Evolutionary conservation across 805 yeast species (phyloP), one percentile per base, ranked within the genome.

Genomic region (Saccharomycopsis oosterbeekiorum): DNA sequence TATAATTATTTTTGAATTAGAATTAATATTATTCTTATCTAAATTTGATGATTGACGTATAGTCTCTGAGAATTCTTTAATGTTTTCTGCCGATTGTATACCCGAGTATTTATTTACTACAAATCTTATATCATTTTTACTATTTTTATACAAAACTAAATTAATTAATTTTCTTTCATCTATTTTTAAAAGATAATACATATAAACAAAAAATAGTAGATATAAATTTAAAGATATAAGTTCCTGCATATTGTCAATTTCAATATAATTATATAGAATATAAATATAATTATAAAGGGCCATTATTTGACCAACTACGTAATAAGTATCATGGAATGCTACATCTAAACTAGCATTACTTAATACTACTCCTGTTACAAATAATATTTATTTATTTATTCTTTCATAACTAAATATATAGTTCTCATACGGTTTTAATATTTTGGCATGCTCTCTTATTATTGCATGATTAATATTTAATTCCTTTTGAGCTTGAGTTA

Each of bases 341-440:
- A 65, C 64, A 41, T 41, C 68, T 55, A 65, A 51, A 40, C 59
- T 29, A 24, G 68, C 68, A 59, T 66, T 66, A 12, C 64, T 57
- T 59, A 66, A 60, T 56, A 63, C 59, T 55, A 66, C 67, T 55
- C 68, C 68, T 40, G 66, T 59, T 55, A 66, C 64, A 55, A 51
- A 65, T 59, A 65, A 57, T 62, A 64, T 60, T n/a, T 65, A 59
- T 41, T 55, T 50, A 12, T 63, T 50, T 24, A 60, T 62, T 57
- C 65, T 62, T 37, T n/a, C n/a, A n/a, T n/a, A n/a, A n/a, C n/a
- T n/a, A n/a, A n/a, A n/a, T n/a, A n/a, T n/a, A n/a, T n/a, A n/a
- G n/a, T n/a, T n/a, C n/a, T n/a, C n/a, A n/a, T n/a, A n/a, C n/a
- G n/a, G n/a, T n/a, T n/a, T n/a, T n/a, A n/a, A n/a, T n/a, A n/a